Base-by-base conservation (phyloP, 1,284 basidiomycete genomes). In the Melampsora larici-populina region DNA sequence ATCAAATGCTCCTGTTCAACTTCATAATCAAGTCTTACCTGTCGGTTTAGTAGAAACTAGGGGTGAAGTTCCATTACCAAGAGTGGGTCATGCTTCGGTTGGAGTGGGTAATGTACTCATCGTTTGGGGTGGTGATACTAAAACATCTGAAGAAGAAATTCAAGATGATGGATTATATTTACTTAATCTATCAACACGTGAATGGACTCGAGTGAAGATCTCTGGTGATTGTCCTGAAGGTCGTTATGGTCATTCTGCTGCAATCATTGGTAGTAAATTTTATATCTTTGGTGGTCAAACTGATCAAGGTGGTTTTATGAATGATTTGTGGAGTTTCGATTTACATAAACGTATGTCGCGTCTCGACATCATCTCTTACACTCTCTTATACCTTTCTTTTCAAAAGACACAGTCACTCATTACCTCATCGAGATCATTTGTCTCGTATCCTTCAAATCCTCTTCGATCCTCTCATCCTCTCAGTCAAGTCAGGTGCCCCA, bases 61-160 rank as follows among this genome's bases (percentile, higher is more conserved):
- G 4, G 97, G 97, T 6, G 94, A 97, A 81, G 87, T 93, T 24
- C 97, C 97, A 0, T 89, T 90, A 18, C 90, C 94, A 0, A 88
- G 97, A 80, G 94, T 99, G 21, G 97, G 97, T 0, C 97, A 99
- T 86, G 93, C 95, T 1, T 92, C 92, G 83, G 95, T 95, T 18
- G 90, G 98, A 66, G 93, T 98, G 78, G 94, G 93, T 84, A 94
- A 93, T 82, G 95, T 98, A 66, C 87, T 99, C 81, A 93, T 99
- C 79, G 91, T 98, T 6, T 99, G 97, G 95, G 97, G 97, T 78
- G 97, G 97, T 46, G 97, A 99, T 84, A 99, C 96, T 2, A 91
- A 90, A 85, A 89, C 89, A 17, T 89, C 89, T 79, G 85, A 86
- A 31, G 89, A 79, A 40, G 79, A 89, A 83, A 89, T 88, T 81